Evolutionary conservation across 2,329 filamentous ascomycete genomes (phyloP).

Genomic region (Aspergillus fischeri): DNA sequence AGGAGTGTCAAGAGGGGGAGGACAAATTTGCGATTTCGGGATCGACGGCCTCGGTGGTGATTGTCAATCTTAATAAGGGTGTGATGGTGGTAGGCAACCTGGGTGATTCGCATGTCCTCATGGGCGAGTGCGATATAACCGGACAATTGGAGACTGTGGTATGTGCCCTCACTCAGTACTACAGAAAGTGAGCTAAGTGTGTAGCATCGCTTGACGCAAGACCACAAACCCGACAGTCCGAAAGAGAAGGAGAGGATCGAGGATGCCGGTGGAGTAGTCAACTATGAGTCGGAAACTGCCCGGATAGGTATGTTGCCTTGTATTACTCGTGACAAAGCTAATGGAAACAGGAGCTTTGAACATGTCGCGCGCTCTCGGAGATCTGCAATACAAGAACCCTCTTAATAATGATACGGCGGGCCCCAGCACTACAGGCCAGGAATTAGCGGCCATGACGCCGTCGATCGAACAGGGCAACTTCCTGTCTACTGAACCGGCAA

Average conservation of each 20-base stretch:
- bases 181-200: not conserved
- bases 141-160: not conserved
- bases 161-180: not conserved
- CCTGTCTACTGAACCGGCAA: constrained; percentile 1
- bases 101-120: constrained; percentile 5
- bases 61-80: constrained; percentile 3
- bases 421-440: not conserved
- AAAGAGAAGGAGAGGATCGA: constrained; percentile 6
- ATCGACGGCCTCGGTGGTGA: constrained; percentile 2
- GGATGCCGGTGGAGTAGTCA: constrained; percentile 3
- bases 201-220: constrained; percentile 2
- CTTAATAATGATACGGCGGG: constrained; percentile 1
- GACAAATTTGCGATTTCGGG: constrained; percentile 1
- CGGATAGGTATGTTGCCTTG: constrained; percentile 1
- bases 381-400: constrained; percentile 8
- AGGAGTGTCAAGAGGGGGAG: constrained; percentile 3
- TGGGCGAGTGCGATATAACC: not conserved
- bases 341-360: constrained; percentile 4
- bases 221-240: constrained; percentile 3
- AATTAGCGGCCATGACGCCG: not conserved
- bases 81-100: constrained; percentile 8
- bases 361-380: constrained; percentile 9
- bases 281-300: not conserved
- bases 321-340: not conserved
- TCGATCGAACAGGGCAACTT: not conserved